Base-by-base conservation (phyloP, 805 yeast species). In the Candida caryicola region DNA sequence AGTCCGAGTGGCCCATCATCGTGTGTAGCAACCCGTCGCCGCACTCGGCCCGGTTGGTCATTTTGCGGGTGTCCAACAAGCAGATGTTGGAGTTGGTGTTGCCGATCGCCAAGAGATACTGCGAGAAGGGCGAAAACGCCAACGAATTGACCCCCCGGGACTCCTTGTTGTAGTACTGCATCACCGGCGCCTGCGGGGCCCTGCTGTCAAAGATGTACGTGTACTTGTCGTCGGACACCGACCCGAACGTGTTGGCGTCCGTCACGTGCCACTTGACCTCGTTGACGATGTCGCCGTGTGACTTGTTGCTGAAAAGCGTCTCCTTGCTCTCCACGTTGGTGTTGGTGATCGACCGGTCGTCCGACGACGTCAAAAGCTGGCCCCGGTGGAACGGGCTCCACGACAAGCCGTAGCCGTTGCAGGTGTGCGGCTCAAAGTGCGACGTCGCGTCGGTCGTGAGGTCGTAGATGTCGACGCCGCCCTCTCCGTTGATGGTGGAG, bases 1-100 rank as follows among this genome's bases (percentile, higher is more conserved):
- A 62, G 23, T 76, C 86, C 3, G 82, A 79, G 51, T 88, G 96
- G 1, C 93, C 93, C 76, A 81, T 71, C 80, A 85, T 82, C 3
- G 82, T 72, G 55, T 85, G 93, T 8, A 85, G 66, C 17, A 71
- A 64, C 4, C 66, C 62, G 3, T 54, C 45, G 1, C 46, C 34
- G 9, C 32, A 34, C 16, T 37, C 34, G 3, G 33, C 27, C 5
- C 26, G 32, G 21, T 37, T 37, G 23, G 50, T 30, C 30, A 76
- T 50, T 31, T 68, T 67, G 51, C 93, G 70, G 25, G 77, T 50
- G 52, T 85, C 93, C 43, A 81, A 74, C n/a, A 85, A 56, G 39
- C 76, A 77, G 27, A 84, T 74, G 43, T 79, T 78, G 5, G 85
- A 72, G 52, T 82, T 85, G 26, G 79, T 75, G 37, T 85, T 80